Evolutionary conservation across 163 green algal genomes (phyloP).

Genomic region (Picocystis sp.): DNA sequence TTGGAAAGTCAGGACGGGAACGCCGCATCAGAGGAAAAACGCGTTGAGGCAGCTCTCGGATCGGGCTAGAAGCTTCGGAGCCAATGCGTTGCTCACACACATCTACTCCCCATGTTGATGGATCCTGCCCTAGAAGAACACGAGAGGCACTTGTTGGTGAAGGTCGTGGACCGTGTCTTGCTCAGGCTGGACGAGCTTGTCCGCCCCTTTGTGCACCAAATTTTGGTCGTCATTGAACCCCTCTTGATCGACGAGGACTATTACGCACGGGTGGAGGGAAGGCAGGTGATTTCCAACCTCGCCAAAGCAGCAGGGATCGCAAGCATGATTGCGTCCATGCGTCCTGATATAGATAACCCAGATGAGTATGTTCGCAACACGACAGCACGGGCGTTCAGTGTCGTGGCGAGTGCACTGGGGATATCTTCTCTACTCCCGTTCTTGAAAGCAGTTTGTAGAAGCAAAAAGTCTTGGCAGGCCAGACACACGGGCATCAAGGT

Average conservation of each 20-base stretch:
- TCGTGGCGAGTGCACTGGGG: conserved; percentile 82
- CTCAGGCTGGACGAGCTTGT: conserved; percentile 98
- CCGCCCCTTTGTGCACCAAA: conserved; percentile 96
- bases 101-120: conserved; percentile 98
- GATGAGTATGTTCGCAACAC: conserved; percentile 98
- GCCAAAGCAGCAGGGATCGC: conserved; percentile 84
- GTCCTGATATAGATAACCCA: conserved; percentile 97
- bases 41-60: conserved; percentile 91
- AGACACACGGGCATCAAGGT: conserved; percentile 96
- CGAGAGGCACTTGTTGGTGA: conserved; percentile 90
- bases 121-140: conserved; percentile 79
- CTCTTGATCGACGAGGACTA: conserved; percentile 99
- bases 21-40: conserved; percentile 86
- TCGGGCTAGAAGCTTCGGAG: conserved; percentile 90
- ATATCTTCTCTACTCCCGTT: conserved; percentile 95
- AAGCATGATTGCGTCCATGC: conserved; percentile 96
- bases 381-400: conserved; percentile 74
- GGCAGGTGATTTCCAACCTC: conserved; percentile 99
- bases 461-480: conserved; percentile 92
- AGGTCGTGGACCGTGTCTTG: conserved; percentile 87
- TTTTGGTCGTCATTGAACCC: conserved; percentile 98
- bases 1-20: conserved; percentile 87
- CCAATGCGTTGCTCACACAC: conserved; percentile 90
- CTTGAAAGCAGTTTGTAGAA: conserved; percentile 93
- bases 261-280: conserved; percentile 84